phyloP scores from a whole-genome alignment of 495 filamentous ascomycete species.

The Tuber umbilicatum region DNA sequence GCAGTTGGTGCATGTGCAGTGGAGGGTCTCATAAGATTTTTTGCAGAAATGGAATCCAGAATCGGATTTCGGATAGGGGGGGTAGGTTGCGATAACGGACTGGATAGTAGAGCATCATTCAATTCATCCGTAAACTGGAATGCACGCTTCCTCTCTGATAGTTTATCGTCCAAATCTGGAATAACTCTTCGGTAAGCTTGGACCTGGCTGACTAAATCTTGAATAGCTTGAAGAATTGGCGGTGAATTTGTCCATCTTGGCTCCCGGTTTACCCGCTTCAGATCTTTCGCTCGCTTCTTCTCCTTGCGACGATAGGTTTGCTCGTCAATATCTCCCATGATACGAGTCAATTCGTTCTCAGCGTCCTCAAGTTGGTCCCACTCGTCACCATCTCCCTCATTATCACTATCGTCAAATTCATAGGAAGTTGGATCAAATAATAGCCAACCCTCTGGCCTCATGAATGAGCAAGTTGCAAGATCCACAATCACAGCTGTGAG shows the following conservation, averaged over 20 bases:
- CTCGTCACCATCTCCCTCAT: slow-evolving; percentile 34
- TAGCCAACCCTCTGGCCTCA: slow-evolving; percentile 85
- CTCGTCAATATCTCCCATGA: slow-evolving; percentile 26
- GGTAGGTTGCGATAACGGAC: slow-evolving; percentile 19
- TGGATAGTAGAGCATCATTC: slow-evolving; percentile 35
- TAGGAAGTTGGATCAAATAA: slow-evolving; percentile 63
- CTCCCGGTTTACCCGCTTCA: slow-evolving; percentile 49
- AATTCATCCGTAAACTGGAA: slow-evolving; percentile 54
- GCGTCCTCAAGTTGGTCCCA: slow-evolving; percentile 33
- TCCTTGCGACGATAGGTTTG: slow-evolving; percentile 32
- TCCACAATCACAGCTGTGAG: slow-evolving; percentile 77
- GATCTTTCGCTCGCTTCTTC: slow-evolving; percentile 34
- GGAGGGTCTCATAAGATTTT: slow-evolving; percentile 33
- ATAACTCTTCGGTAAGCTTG: slow-evolving; percentile 60
- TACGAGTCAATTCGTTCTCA: slow-evolving; percentile 37
- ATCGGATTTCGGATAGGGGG: slow-evolving; percentile 23
- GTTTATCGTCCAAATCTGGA: slow-evolving; percentile 66
- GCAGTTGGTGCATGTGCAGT: slow-evolving; percentile 7
- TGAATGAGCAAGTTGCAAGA: slow-evolving; percentile 72
- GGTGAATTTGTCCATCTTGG: slow-evolving; percentile 50
- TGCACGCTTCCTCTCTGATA: slow-evolving; percentile 63
- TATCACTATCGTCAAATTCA: slow-evolving; percentile 45
- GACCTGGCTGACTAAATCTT: slow-evolving; percentile 59
- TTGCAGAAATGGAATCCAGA: slow-evolving; percentile 33
- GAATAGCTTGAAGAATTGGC: slow-evolving; percentile 49